Base-by-base conservation (phyloP, 306 rosid genomes). In the Gastrolobium villosum region DNA sequence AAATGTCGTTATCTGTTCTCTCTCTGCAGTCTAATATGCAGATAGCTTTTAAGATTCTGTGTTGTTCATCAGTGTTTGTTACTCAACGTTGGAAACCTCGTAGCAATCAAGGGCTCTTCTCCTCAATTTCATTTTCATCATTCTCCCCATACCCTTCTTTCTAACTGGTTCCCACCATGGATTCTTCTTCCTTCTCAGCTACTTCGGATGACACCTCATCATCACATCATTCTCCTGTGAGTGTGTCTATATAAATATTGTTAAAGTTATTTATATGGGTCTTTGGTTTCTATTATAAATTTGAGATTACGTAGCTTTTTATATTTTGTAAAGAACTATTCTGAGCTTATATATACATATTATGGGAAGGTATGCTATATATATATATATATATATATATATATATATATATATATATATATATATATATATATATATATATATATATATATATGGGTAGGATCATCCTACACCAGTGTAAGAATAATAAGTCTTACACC, bases 1-100 rank as follows among this genome's bases (percentile, higher is more conserved):
- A 35, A 8, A 50, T 14, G 34, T 50, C 62, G 8, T 14, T 8
- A 4, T 49, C 61, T 49, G 61, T 70, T 53, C 31, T 3, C 43
- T 46, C 14, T 48, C 13, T 11, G n/a, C 59, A 68, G 7, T 48
- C 31, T 20, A 45, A 48, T 67, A 3, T 13, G 67, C 55, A 39
- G 34, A 45, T 20, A 39, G 30, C 41, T 54, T 9, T 41, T 60
- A n/a, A 43, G 5, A 74, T 86, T 53, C 74, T 83, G 82, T 62
- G 89, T 48, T 85, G 60, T 81, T 89, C 92, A 30, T 83, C 86
- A 54, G 88, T 84, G 28, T 85, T 89, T 20, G 84, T 86, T 37
- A 66, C 85, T 76, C 82, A 78, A 44, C 54, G 53, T 75, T 74
- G 78, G 83, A 84, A 80, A 68, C 81, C 85, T 67, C 69, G 86